phyloP scores from a whole-genome alignment of 306 rosid species.

The Vigna unguiculata region DNA sequence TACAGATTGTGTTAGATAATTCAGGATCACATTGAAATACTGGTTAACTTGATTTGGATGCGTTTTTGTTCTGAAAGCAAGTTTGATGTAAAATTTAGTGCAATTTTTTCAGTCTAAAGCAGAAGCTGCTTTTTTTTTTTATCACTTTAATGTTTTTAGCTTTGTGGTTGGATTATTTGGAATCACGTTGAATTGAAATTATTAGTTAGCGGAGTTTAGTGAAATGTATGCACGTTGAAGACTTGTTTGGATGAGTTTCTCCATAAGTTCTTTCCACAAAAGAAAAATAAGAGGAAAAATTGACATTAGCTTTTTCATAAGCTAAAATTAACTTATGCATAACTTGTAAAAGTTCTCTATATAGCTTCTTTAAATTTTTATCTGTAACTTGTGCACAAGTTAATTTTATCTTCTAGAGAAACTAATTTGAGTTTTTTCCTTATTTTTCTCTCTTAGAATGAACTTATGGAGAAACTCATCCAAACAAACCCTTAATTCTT shows the following conservation, averaged over 20 bases:
- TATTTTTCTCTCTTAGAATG: no score
- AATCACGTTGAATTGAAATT: not conserved
- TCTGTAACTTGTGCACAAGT: no score
- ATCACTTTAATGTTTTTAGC: not conserved
- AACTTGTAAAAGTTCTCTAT: no score
- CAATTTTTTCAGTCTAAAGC: not conserved
- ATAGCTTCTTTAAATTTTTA: no score
- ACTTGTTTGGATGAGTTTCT: no score
- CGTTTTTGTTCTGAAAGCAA: not conserved
- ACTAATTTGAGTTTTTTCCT: no score
- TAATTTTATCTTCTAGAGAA: no score
- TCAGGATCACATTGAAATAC: not conserved
- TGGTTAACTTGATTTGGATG: not conserved
- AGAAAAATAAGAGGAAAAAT: no score
- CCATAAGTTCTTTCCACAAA: no score
- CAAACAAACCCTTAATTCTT: not conserved
- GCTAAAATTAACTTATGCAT: no score
- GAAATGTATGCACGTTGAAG: not conserved
- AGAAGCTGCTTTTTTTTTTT: not conserved
- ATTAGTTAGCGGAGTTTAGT: not conserved
- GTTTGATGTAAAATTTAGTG: not conserved
- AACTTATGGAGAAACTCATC: not conserved
- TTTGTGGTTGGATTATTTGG: not conserved
- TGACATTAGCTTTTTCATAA: no score
- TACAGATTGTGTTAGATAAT: not conserved